Evolutionary conservation across 345 rosid genomes (phyloP), one percentile per base, ranked within the genome.

Genomic region (Eucalyptus camaldulensis): DNA sequence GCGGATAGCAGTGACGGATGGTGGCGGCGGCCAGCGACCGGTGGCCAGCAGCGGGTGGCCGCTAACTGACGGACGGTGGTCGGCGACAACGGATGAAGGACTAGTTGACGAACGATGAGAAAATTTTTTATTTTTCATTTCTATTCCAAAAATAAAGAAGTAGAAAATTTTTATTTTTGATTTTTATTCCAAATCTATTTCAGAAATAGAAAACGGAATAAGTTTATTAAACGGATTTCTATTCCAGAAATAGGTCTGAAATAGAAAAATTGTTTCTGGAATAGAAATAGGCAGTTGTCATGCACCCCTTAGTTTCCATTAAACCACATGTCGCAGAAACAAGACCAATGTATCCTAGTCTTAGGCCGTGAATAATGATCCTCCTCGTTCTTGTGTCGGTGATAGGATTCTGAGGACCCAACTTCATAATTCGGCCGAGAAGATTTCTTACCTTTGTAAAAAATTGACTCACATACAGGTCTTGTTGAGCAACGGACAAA

Each of bases 51-150:
- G 50, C 15, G 5, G 49, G 4, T 12, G 50, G 5, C 0, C 15
- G 6, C 1, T 13, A 6, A 13, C 6, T 3, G 5, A 13, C 13
- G 16, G 51, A 49, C 1, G 0, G 0, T 49, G 4, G 51, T 49
- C 0, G 0, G 3, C 1, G 6, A 7, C 53, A 0, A 50, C 0
- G 6, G 2, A 13, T 49, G 51, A 13, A 49, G 6, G 14, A 49
- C 6, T 6, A 15, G 1, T 49, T 49, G 16, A 14, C 6, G 7
- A 50, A 50, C 17, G 3, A 50, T 50, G 19, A 50, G 3, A 50
- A 50, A 5, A 50, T 0, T 50, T 50, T 50, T 14, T 49, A 6
- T 50, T 50, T 50, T 17, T 50, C 17, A 50, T 50, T 50, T 50
- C 3, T 6, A 0, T 50, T 50, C 51, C 2, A 50, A 6, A 49